Evolutionary conservation across 2,329 filamentous ascomycete species (phyloP).

Genomic region (Metarhizium anisopliae): DNA sequence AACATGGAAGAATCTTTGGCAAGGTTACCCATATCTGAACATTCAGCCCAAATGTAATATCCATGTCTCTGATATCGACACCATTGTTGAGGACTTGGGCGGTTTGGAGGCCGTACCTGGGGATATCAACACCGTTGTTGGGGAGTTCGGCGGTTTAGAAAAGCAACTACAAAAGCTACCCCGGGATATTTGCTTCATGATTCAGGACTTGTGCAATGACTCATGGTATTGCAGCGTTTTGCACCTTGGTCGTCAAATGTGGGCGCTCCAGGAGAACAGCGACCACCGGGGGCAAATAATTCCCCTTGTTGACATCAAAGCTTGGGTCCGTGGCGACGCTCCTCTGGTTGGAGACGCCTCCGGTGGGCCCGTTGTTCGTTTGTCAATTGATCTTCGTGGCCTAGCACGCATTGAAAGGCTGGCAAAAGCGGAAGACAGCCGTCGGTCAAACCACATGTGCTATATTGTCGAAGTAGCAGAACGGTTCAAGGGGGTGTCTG

Average conservation of each 20-base stretch:
- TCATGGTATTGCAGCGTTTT: not conserved
- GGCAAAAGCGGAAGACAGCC: not conserved
- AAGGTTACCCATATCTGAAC: not conserved
- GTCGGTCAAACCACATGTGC: not conserved
- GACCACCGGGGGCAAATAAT: not conserved
- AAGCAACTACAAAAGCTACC: no score
- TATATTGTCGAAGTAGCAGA: constrained; percentile 1
- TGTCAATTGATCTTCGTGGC: not conserved
- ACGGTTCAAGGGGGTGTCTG: constrained; percentile 1
- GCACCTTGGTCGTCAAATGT: not conserved
- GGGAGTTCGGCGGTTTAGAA: no score
- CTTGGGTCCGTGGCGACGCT: not conserved
- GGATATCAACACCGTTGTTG: no score
- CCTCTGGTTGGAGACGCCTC: not conserved
- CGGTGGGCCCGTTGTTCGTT: not conserved
- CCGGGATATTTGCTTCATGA: not conserved
- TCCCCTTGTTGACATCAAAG: constrained; percentile 2
- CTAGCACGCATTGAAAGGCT: constrained; percentile 3
- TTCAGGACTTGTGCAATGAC: not conserved
- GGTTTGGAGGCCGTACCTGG: not conserved
- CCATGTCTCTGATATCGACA: not conserved
- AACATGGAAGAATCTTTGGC: constrained; percentile 4
- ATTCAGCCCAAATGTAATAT: not conserved
- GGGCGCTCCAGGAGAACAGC: not conserved
- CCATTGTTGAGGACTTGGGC: not conserved